Evolutionary conservation across 805 yeast genomes (phyloP), one percentile per base, ranked within the genome.

Genomic region (Candida tibetensis): DNA sequence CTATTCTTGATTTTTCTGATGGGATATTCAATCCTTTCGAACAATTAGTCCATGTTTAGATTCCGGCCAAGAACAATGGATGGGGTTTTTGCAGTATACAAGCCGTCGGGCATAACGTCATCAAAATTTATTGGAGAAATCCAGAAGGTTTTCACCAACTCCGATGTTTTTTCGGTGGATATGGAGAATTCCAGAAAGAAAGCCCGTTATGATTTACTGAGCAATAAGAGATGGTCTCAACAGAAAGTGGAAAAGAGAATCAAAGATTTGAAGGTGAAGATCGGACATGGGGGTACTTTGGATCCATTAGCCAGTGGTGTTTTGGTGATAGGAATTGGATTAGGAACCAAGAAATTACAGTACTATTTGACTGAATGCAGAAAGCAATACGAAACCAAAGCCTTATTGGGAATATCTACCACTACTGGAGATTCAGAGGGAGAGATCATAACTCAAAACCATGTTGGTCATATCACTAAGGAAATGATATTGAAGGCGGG

Each of bases 201-300:
- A 17, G 70, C 76, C 43, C 63, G 69, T 22, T 45, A 45, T 16
- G 71, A 70, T 30, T 55, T 71, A 12, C 55, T 64, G 22, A 58
- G 58, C 29, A 65, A 66, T 53, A 61, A 59, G 34, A 56, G 58
- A 39, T 62, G 68, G 55, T 68, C 76, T 40, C 60, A 69, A 36
- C 69, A 65, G 38, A 70, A 78, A 26, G 72, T 77, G 30, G 71
- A 74, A 42, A 72, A 76, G 37, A 75, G 76, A 41, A 67, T 75
- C 19, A 64, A 72, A 17, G 69, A 70, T 22, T 66, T 76, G 3
- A 81, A 81, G 50, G 80, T 90, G 23, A 93, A 93, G 54, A 83
- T 91, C 71, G 99, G 99, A 1, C 99, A 93, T 60, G 99, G 99
- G 14, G 99, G 99, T 7, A 93, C 99, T 0, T 68, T 93, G 27